These are phyloP conservation scores for Ceratobasidium sp. DNA, from an alignment of 1,284 basidiomycete genomes.

Conservation along the genomic window DNA sequence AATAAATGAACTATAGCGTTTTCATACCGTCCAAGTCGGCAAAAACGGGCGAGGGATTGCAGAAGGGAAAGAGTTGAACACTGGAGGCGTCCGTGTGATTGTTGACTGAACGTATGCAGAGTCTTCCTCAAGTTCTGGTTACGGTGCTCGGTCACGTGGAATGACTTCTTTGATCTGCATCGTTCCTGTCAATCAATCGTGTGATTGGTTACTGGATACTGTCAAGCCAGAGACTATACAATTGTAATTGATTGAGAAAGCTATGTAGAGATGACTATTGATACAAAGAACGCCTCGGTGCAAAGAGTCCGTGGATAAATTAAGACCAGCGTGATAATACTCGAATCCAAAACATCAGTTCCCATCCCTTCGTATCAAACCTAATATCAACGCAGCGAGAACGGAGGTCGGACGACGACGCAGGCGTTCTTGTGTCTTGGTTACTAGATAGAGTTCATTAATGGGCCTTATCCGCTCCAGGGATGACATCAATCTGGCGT, in stretches of 20 bases:
- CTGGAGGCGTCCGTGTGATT: not conserved
- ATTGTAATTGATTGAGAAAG: not conserved
- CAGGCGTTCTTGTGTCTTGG: slow-evolving; percentile 36
- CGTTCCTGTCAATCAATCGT: not conserved
- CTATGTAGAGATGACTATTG: slow-evolving; percentile 14
- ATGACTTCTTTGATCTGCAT: slow-evolving; percentile 19
- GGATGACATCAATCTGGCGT: slow-evolving; percentile 54
- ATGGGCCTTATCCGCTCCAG: slow-evolving; percentile 46
- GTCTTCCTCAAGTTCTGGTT: slow-evolving; percentile 7
- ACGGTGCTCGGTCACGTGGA: slow-evolving; percentile 5
- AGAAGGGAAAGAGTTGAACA: not conserved
- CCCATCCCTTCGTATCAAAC: slow-evolving; percentile 38
- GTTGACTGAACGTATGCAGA: not conserved
- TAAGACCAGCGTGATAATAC: slow-evolving; percentile 33
- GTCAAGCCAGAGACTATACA: not conserved
- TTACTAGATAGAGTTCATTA: not conserved
- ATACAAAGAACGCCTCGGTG: slow-evolving; percentile 32
- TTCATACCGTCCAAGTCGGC: not conserved
- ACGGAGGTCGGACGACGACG: slow-evolving; percentile 37
- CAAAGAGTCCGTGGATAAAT: slow-evolving; percentile 34
- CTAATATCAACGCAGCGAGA: slow-evolving; percentile 38
- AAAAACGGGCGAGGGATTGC: not conserved
- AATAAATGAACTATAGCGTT: not conserved
- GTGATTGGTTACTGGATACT: not conserved
- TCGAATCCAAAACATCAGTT: slow-evolving; percentile 6